A percentile compares a stretch with the other conserved stretches of the same genome.
phyloP scores from a whole-genome alignment of 139 green algal genomes.

The Chlorella vulgaris region DNA sequence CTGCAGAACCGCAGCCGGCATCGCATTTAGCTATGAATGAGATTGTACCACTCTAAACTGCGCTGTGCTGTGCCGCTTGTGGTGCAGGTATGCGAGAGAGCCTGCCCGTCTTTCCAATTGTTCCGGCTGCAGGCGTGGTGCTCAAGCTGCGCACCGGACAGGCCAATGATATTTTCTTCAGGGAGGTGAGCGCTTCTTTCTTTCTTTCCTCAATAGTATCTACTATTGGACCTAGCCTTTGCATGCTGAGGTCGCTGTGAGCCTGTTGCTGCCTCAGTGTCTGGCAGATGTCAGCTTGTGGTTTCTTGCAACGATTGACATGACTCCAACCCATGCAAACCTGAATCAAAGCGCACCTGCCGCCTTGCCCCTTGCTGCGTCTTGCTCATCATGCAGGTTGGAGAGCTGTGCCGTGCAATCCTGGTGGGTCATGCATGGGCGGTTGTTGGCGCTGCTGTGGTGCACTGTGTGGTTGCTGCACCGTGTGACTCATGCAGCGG shows the following conservation, averaged over 20 bases:
- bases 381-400: slow-evolving; percentile 34
- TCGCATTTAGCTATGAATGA: too few species aligned
- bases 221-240: background rate
- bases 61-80: too few species aligned
- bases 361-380: background rate
- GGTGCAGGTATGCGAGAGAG: slow-evolving; percentile 18
- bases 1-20: too few species aligned
- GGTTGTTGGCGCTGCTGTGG: background rate
- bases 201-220: background rate
- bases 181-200: slow-evolving; percentile 17
- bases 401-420: slow-evolving; percentile 32
- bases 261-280: background rate
- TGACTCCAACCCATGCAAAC: too few species aligned
- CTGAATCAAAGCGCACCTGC: too few species aligned
- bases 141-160: slow-evolving; percentile 51
- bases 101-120: slow-evolving; percentile 38
- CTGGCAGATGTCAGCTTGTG: background rate
- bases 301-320: background rate
- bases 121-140: slow-evolving; percentile 45
- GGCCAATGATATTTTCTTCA: slow-evolving; percentile 52
- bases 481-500: background rate
- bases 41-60: too few species aligned
- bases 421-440: background rate
- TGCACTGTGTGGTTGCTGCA: background rate
- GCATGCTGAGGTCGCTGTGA: background rate